Base-by-base conservation (phyloP, 805 yeast species). In the Saturnispora silvae region DNA sequence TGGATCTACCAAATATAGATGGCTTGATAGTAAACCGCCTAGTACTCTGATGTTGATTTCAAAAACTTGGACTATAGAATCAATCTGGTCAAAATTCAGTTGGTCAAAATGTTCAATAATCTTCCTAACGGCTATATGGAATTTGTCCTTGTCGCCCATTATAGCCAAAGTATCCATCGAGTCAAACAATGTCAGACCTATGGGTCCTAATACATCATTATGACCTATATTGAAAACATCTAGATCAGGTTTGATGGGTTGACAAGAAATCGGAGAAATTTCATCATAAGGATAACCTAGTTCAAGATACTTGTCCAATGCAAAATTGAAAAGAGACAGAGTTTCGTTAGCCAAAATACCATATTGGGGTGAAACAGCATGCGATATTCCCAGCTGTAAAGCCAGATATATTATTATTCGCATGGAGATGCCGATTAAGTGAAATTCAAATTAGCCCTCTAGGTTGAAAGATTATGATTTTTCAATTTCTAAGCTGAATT, bases 161-260 rank as follows among this genome's bases (percentile, higher is more conserved):
- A 87, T 67, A 5, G 87, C 77, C 42, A 82, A 69, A 11, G 89
- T 77, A 43, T 92, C 95, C 28, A 89, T 54, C 11, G 81, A 68
- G 54, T 87, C 97, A 20, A 87, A 61, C 33, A 86, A 57, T 0
- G 95, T 84, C 47, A 78, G 68, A 0, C 94, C 74, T 39, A 75
- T 77, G 49, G 85, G 85, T 0, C 96, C 96, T 61, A 85, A 55
- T 0, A 81, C 92, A 52, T 87, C 97, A 52, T 84, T 85, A 31
- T 80, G 61, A 17, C 70, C 72, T 2, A 71, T 63, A 48, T 85
- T 77, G 5, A 56, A 49, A 2, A 66, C 50, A 46, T 80, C 65
- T 0, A 56, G 57, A 50, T 83, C 85, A 10, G 85, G 74, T 3
- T 77, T 80, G 35, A 73, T 70, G 0, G 85, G 80, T 16, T 52